Percentiles rank a stretch among this genome's conserved stretches.
Evolutionary conservation across 2,329 filamentous ascomycete genomes (phyloP).

Genomic region (Colletotrichum chrysophilum): DNA sequence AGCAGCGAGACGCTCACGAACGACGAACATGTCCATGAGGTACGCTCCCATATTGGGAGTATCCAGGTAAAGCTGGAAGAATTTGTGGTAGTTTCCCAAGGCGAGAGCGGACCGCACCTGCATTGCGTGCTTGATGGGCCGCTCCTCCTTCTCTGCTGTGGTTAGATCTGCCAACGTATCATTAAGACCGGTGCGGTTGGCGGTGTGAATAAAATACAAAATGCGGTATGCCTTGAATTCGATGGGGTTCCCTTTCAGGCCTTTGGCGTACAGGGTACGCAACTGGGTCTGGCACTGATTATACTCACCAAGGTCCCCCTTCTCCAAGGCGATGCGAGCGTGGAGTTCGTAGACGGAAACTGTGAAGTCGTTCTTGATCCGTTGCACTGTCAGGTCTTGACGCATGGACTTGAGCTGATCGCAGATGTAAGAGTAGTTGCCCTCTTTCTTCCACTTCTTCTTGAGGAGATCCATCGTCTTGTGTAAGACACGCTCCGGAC

Average conservation of each 20-base stretch:
- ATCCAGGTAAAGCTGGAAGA: slow-evolving; percentile 94
- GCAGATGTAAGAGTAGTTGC: slow-evolving; percentile 97
- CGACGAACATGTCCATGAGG: slow-evolving; percentile 99
- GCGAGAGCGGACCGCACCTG: slow-evolving; percentile 90
- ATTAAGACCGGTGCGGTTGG: slow-evolving; percentile 97
- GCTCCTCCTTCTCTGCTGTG: slow-evolving; percentile 88
- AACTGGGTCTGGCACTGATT: slow-evolving; percentile 99
- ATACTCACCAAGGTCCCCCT: slow-evolving; percentile 99
- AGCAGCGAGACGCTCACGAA: slow-evolving; percentile 88
- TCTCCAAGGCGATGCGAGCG: slow-evolving; percentile 95
- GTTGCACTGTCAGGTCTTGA: slow-evolving; percentile 97
- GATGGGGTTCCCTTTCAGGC: slow-evolving; percentile 85
- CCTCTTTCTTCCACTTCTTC: slow-evolving; percentile 91
- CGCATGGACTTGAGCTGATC: slow-evolving; percentile 99
- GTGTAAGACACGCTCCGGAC: slow-evolving; percentile 79
- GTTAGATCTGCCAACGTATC: slow-evolving; percentile 99
- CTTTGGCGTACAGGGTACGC: slow-evolving; percentile 86
- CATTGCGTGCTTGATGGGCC: slow-evolving; percentile 87
- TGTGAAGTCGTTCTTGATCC: slow-evolving; percentile 95
- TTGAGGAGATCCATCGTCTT: slow-evolving; percentile 89
- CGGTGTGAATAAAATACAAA: slow-evolving; percentile 98
- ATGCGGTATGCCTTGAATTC: slow-evolving; percentile 99
- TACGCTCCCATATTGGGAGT: slow-evolving; percentile 98
- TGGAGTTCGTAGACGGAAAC: slow-evolving; percentile 97
- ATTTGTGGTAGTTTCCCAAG: slow-evolving; percentile 94